A percentile compares a stretch with the other conserved stretches of the same genome.
These are phyloP conservation scores for Plenodomus lindquistii DNA, from an alignment of 2,329 filamentous ascomycete species.

Conservation along the genomic window DNA sequence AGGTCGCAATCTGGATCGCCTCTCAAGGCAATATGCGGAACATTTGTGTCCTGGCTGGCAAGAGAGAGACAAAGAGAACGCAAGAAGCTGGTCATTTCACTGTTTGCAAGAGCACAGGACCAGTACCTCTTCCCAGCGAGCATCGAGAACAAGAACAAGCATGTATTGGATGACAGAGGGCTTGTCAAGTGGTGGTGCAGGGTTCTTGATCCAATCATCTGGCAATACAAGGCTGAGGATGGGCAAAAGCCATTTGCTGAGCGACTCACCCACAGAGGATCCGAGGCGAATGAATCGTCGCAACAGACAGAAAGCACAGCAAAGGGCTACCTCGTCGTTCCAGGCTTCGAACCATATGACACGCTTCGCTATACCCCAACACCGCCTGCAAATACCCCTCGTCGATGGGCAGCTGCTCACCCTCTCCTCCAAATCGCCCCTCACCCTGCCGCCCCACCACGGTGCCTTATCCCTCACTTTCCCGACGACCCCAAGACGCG, in stretches of 20 bases:
- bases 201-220: slow-evolving; percentile 76
- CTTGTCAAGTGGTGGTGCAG: slow-evolving; percentile 96
- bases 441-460: slow-evolving; percentile 69
- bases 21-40: slow-evolving; percentile 71
- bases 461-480: slow-evolving; percentile 85
- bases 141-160: slow-evolving; percentile 80
- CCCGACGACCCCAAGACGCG: slow-evolving; percentile 95
- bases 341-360: slow-evolving; percentile 81
- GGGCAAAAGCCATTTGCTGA: slow-evolving; percentile 37
- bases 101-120: slow-evolving; percentile 89
- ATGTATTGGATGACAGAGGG: slow-evolving; percentile 87
- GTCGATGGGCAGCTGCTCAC: slow-evolving; percentile 63
- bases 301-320: slow-evolving; percentile 45
- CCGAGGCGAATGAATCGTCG: slow-evolving; percentile 17
- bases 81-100: slow-evolving; percentile 75
- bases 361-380: slow-evolving; percentile 76
- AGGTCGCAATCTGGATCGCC: slow-evolving; percentile 62
- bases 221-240: slow-evolving; percentile 51
- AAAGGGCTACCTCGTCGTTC: slow-evolving; percentile 84
- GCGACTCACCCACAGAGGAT: slow-evolving; percentile 33
- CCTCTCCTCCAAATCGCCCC: slow-evolving; percentile 75
- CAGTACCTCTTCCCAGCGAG: slow-evolving; percentile 97
- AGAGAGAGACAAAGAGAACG: slow-evolving; percentile 65
- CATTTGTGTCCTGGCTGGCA: slow-evolving; percentile 77
- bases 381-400: slow-evolving; percentile 44